These are phyloP conservation scores for Aureobasidium sp. DNA, from an alignment of 2,329 filamentous ascomycete species.

Conservation along the genomic window DNA sequence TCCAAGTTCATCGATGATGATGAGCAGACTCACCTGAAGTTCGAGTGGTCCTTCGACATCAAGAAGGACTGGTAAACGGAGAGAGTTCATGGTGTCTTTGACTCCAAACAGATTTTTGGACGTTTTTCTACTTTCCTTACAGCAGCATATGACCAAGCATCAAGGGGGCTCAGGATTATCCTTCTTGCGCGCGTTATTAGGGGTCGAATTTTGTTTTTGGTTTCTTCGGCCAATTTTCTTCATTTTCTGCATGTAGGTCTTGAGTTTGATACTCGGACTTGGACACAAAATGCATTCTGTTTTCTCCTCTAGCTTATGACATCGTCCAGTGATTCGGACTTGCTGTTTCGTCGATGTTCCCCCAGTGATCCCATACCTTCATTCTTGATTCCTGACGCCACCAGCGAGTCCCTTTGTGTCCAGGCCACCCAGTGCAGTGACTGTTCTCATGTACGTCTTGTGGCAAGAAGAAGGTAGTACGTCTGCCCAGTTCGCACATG, in stretches of 20 bases:
- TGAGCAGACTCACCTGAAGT: constrained; percentile 78
- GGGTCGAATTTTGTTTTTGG: neutral
- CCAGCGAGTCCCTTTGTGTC: neutral
- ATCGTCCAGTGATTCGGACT: no score
- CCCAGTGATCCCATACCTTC: neutral
- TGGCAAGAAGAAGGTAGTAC: neutral
- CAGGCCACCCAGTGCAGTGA: neutral
- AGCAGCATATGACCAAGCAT: neutral
- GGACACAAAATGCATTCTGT: constrained; percentile 2
- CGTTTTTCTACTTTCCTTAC: neutral
- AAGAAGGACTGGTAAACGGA: constrained; percentile 74
- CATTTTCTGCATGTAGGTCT: neutral
- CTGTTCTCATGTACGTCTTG: neutral
- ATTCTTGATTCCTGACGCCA: neutral
- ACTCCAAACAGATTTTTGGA: neutral
- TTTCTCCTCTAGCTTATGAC: neutral
- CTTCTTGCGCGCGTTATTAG: neutral
- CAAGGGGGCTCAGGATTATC: neutral
- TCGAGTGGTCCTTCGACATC: constrained; percentile 96
- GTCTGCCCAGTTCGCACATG: no score
- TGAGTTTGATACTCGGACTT: constrained; percentile 7
- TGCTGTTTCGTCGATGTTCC: no score
- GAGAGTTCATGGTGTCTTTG: neutral
- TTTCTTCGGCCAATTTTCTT: neutral
- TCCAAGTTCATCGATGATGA: constrained; percentile 96